Percentiles rank a stretch among this genome's conserved stretches.
phyloP scores from a whole-genome alignment of 139 green algal species.

The Chlorella sp. region DNA sequence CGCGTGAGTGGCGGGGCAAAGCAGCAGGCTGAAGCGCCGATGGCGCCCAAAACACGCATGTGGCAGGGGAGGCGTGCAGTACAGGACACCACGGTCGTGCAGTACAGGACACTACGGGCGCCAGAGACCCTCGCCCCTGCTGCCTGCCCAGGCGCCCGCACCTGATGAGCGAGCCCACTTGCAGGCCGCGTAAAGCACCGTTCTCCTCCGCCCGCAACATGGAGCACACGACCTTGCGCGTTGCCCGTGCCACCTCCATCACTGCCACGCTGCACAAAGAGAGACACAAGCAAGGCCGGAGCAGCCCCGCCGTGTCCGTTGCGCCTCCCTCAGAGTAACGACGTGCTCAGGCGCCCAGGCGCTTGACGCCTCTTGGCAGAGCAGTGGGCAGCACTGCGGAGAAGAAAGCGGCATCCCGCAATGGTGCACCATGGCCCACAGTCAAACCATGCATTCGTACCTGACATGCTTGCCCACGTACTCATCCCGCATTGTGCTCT shows the following conservation, averaged over 20 bases:
- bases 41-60: background rate
- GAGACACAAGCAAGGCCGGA: too few species aligned
- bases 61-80: background rate
- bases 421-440: background rate
- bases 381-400: background rate
- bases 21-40: background rate
- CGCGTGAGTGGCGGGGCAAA: background rate
- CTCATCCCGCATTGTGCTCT: too few species aligned
- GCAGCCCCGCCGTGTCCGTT: too few species aligned
- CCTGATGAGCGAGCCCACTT: background rate
- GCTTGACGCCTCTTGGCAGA: background rate
- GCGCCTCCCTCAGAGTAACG: too few species aligned
- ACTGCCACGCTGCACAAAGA: conserved; percentile 16
- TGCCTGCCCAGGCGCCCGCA: background rate
- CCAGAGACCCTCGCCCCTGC: background rate
- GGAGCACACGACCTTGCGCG: conserved; percentile 32
- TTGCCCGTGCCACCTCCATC: conserved; percentile 16
- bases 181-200: conserved; percentile 16
- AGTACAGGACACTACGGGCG: background rate
- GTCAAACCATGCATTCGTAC: background rate
- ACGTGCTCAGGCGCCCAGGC: conserved; percentile 17
- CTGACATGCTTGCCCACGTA: background rate
- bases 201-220: conserved; percentile 32
- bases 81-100: background rate
- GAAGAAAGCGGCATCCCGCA: background rate